Base-by-base conservation (phyloP, 208 protist species). In the Crithidia sp. region DNA sequence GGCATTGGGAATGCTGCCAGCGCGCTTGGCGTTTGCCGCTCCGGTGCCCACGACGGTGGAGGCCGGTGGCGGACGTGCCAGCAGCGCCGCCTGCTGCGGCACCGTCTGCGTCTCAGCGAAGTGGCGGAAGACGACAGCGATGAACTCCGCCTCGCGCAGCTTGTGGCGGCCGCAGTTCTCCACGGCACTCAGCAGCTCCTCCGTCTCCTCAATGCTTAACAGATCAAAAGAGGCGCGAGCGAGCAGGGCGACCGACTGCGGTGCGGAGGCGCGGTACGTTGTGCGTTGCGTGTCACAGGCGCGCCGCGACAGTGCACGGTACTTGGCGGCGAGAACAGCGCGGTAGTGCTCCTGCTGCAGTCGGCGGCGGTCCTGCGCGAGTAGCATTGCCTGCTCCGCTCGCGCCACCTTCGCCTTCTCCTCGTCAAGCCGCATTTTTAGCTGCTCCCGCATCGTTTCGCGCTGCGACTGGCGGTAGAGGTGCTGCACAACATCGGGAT, bases 261-360 rank as follows among this genome's bases (percentile, higher is more conserved):
- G 69, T n/a, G 64, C 63, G 0, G 62, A 62, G 8, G 72, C 69
- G 17, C 72, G 59, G 79, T 82, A 90, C 52, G 76, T 44, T n/a
- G 14, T 55, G 61, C 41, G 52, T 44, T 76, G 68, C 10, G 67
- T 40, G 2, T 70, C 39, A 37, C 69, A 62, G 9, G 66, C 71
- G 60, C 77, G 66, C 39, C 69, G 45, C 10, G 76, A 72, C 3
- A 96, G 53, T 5, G 76, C 76, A 19, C 79, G 66, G 76, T 83
- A 96, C 70, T 96, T 96, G 36, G 84, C 83, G 2, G 61, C 50
- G 16, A 94, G 72, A 17, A 92, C 59, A 7, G 78, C 57, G 49
- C 76, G 79, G 60, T 74, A 57, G 74, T 81, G 77, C 52, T 93
- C 81, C 50, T 75, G 47, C 54, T 85, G 65, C 6, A 95, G 74